Conservation (phyloP, 257 asterid species). For the Cynanchum wilfordii region DNA sequence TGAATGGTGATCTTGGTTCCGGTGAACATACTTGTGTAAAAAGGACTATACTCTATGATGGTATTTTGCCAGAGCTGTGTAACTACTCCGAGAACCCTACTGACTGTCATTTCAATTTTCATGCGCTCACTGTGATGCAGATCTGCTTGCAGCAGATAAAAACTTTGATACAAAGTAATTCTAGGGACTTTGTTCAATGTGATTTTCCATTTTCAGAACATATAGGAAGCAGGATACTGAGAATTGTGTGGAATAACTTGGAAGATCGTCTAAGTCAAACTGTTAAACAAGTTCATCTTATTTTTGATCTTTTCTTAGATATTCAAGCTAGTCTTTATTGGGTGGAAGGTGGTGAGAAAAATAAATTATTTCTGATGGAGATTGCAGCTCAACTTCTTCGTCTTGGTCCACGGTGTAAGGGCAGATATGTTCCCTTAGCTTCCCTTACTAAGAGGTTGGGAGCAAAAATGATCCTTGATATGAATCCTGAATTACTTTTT, state of each 20-base stretch:
- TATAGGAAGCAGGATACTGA: slow-evolving; percentile 62
- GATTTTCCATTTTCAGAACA: slow-evolving; percentile 64
- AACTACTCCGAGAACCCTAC: slow-evolving; percentile 68
- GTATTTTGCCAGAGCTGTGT: slow-evolving; percentile 86
- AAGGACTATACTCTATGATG: slow-evolving; percentile 74
- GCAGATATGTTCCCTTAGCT: slow-evolving; percentile 80
- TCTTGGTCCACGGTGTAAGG: slow-evolving; percentile 93
- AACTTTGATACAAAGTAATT: slow-evolving; percentile 49
- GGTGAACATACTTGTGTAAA: slow-evolving; percentile 26
- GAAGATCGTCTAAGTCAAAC: slow-evolving; percentile 98
- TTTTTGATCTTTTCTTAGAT: slow-evolving; percentile 85
- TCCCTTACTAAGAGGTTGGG: slow-evolving; percentile 86
- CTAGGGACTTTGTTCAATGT: slow-evolving; percentile 24
- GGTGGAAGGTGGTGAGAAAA: slow-evolving; percentile 57
- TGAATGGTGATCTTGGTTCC: slow-evolving; percentile 19
- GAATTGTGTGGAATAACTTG: slow-evolving; percentile 87
- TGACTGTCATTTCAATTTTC: slow-evolving; percentile 91
- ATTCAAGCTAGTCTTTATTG: slow-evolving; percentile 59
- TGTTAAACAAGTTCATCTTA: slow-evolving; percentile 90
- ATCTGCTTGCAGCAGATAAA: slow-evolving; percentile 95
- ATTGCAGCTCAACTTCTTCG: slow-evolving; percentile 74
- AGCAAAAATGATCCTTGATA: slow-evolving; percentile 58
- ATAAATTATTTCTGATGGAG: slow-evolving; percentile 56
- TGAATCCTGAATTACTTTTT: slow-evolving; percentile 62
- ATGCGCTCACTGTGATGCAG: slow-evolving; percentile 87